Percentiles rank a stretch among this genome's conserved stretches.
Evolutionary conservation across 2,329 filamentous ascomycete species (phyloP).

Genomic region (Cordyceps farinosa): DNA sequence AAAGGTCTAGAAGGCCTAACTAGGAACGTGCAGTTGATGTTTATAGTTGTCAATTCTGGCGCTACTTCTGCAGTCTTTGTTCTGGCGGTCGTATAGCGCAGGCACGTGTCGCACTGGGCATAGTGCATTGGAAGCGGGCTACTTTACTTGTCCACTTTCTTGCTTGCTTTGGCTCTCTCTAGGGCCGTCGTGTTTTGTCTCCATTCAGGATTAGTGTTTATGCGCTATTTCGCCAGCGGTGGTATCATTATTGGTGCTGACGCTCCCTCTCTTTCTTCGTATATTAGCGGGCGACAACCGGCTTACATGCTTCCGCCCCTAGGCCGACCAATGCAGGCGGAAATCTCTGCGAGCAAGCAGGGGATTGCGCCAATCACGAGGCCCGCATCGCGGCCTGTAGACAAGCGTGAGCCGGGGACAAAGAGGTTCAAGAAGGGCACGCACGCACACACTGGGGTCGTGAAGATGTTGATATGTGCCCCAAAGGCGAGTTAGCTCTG

Average conservation of each 20-base stretch:
- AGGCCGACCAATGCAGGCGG: background rate
- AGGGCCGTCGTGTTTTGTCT: constrained; percentile 9
- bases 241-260: constrained; percentile 14
- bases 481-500: background rate
- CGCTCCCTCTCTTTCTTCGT: background rate
- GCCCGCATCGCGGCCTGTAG: background rate
- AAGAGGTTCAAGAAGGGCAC: background rate
- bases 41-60: background rate
- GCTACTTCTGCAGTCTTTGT: background rate
- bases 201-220: constrained; percentile 13
- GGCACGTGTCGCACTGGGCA: constrained; percentile 1
- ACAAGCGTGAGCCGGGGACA: background rate
- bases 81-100: background rate
- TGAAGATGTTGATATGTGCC: background rate
- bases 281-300: constrained; percentile 18
- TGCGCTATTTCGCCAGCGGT: constrained; percentile 11
- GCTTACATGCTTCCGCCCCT: constrained; percentile 14
- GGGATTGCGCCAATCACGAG: background rate
- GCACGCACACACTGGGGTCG: background rate
- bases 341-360: constrained; percentile 1
- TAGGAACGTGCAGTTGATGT: background rate
- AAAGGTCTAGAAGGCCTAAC: background rate
- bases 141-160: background rate
- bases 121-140: background rate
- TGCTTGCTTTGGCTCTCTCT: background rate